These are phyloP conservation scores for Anthracocystis panici-leucophaei DNA, from an alignment of 1,284 basidiomycete species.

Conservation along the genomic window DNA sequence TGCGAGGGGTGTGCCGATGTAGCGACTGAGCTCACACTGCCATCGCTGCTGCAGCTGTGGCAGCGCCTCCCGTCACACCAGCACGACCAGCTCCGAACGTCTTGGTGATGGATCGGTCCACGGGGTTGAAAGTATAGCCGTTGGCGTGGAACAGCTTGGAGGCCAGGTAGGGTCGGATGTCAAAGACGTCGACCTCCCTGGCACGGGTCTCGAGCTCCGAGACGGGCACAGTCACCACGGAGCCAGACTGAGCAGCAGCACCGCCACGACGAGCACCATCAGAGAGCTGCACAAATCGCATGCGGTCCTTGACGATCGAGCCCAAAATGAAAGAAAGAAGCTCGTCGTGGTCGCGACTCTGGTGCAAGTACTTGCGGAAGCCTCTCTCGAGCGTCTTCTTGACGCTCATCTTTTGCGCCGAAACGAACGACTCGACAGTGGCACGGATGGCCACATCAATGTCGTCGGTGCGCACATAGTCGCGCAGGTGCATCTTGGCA, in stretches of 20 bases:
- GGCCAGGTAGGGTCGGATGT: conserved; percentile 84
- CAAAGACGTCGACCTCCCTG: conserved; percentile 93
- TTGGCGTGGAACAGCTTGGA: conserved; percentile 89
- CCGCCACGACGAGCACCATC: conserved; percentile 16
- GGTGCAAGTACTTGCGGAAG: conserved; percentile 96
- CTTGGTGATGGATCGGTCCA: conserved; percentile 61
- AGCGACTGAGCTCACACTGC: conserved; percentile 14
- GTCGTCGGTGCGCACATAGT: conserved; percentile 94
- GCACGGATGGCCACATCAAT: conserved; percentile 97
- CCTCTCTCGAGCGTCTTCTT: conserved; percentile 92
- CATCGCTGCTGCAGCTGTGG: conserved; percentile 28
- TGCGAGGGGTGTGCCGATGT: too few relatives aligned
- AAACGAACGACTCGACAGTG: conserved; percentile 93
- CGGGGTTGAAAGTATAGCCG: conserved; percentile 77
- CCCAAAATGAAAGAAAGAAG: conserved; percentile 93
- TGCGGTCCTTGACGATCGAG: conserved; percentile 93
- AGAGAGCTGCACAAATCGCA: conserved; percentile 76
- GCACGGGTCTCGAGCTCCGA: conserved; percentile 73
- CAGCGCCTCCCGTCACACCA: conserved; percentile 19
- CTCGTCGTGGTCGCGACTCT: conserved; percentile 92
- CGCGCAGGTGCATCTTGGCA: conserved; percentile 97
- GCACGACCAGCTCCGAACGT: conserved; percentile 49
- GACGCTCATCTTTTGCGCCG: conserved; percentile 96
- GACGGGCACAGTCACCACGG: conserved; percentile 60
- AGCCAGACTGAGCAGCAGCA: conserved; percentile 31